These are phyloP conservation scores for Pisolithus thermaeus DNA, from an alignment of 1,284 basidiomycete species.

Conservation along the genomic window DNA sequence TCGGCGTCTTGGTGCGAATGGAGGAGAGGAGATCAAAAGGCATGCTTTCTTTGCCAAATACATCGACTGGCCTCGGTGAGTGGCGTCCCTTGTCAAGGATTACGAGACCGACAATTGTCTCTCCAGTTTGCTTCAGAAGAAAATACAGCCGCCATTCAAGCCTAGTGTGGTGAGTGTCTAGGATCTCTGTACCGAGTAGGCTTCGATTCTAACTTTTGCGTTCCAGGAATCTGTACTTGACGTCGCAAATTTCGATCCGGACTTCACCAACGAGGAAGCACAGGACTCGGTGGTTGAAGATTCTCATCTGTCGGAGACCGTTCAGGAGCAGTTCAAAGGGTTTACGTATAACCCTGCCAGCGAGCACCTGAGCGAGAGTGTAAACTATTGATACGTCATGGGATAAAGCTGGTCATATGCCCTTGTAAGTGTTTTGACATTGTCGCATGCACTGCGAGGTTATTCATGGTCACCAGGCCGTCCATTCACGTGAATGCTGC, in stretches of 20 bases:
- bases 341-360: conserved; percentile 82
- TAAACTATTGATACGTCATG: conserved; percentile 45
- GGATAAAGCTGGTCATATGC: conserved; percentile 12
- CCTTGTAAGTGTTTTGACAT: conserved; percentile 9
- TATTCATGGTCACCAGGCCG: neutral
- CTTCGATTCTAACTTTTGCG: neutral
- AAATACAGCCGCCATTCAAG: conserved; percentile 98
- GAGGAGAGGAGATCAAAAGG: conserved; percentile 93
- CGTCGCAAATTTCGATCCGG: conserved; percentile 89
- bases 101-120: conserved; percentile 7
- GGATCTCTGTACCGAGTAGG: neutral
- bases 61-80: conserved; percentile 82
- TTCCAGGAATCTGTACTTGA: conserved; percentile 72
- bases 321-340: conserved; percentile 90
- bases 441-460: neutral
- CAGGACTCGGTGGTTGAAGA: conserved; percentile 93
- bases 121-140: conserved; percentile 78
- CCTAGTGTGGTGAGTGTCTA: conserved; percentile 77
- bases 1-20: conserved; percentile 82
- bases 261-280: conserved; percentile 90
- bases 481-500: conserved; percentile 3
- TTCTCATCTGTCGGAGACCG: conserved; percentile 87
- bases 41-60: conserved; percentile 96
- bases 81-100: neutral
- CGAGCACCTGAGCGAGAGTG: conserved; percentile 74